A percentile compares a stretch with the other conserved stretches of the same genome.
phyloP scores from a whole-genome alignment of 2,329 filamentous ascomycete genomes.

The Verticillium nubilum region DNA sequence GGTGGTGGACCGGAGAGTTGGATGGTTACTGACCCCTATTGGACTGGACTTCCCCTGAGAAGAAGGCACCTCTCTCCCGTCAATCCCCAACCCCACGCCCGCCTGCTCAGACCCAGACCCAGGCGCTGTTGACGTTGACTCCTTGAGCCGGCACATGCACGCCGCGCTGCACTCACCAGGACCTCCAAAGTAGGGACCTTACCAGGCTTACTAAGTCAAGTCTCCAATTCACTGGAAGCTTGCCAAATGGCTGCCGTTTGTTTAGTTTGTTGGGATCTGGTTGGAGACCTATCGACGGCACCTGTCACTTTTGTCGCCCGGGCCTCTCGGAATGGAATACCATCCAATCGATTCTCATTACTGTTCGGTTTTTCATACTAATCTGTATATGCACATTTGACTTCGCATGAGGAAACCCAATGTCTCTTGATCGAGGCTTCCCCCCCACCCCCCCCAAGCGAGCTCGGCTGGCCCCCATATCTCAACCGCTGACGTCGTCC shows the following conservation, averaged over 20 bases:
- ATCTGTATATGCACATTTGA: background rate
- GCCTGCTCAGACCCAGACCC: too few species aligned
- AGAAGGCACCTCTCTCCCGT: too few species aligned
- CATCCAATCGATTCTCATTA: background rate
- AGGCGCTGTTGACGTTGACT: background rate
- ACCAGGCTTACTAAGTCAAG: background rate
- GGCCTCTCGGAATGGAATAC: background rate
- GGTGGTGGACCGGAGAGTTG: background rate
- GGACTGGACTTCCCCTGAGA: too few species aligned
- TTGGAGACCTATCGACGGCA: background rate
- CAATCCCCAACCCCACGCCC: background rate
- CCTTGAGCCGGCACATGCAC: background rate
- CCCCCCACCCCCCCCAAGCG: background rate
- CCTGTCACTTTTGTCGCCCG: background rate
- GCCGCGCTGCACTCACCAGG: too few species aligned
- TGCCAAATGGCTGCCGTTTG: background rate
- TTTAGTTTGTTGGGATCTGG: background rate
- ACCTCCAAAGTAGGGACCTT: too few species aligned
- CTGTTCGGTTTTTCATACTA: background rate
- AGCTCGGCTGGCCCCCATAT: background rate
- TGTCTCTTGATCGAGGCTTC: background rate
- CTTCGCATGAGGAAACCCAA: background rate
- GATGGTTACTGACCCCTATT: background rate
- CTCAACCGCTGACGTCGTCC: background rate
- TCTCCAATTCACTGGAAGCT: background rate